Evolutionary conservation across 2,329 filamentous ascomycete species (phyloP).

Genomic region (Allantophomopsis cytisporea): DNA sequence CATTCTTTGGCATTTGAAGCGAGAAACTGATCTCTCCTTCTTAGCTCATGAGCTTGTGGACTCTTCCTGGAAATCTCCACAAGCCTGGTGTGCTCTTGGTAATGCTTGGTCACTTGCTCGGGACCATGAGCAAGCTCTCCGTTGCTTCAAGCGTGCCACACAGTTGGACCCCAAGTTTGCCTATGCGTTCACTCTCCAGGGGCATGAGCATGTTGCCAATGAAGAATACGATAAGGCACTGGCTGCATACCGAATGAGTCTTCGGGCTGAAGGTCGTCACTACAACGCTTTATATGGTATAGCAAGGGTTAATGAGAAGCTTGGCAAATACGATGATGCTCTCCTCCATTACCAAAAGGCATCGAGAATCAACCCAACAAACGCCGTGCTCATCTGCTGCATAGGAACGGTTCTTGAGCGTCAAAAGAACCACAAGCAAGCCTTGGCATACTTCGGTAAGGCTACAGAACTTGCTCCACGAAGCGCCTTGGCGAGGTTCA

Average conservation of each 20-base stretch:
- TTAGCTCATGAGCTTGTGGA: slow-evolving; percentile 85
- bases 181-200: slow-evolving; percentile 90
- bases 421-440: slow-evolving; percentile 67
- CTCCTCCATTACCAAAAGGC: slow-evolving; percentile 86
- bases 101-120: slow-evolving; percentile 88
- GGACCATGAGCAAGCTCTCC: slow-evolving; percentile 88
- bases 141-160: slow-evolving; percentile 88
- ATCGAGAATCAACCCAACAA: slow-evolving; percentile 81
- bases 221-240: slow-evolving; percentile 96
- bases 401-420: slow-evolving; percentile 86
- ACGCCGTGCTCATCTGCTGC: slow-evolving; percentile 82
- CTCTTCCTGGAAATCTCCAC: slow-evolving; percentile 73
- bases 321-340: slow-evolving; percentile 83
- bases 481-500: slow-evolving; percentile 76
- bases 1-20: slow-evolving; percentile 95
- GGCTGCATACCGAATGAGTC: slow-evolving; percentile 71
- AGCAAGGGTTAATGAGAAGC: slow-evolving; percentile 71
- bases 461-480: slow-evolving; percentile 73
- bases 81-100: slow-evolving; percentile 91
- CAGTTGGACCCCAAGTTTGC: slow-evolving; percentile 84
- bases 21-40: slow-evolving; percentile 82
- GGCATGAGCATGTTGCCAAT: slow-evolving; percentile 89
- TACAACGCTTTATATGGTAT: slow-evolving; percentile 99
- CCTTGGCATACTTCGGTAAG: slow-evolving; percentile 68
- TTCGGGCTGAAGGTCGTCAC: slow-evolving; percentile 75